phyloP scores from a whole-genome alignment of 352 stramenopile genomes.

The Phytopythium helicoides region DNA sequence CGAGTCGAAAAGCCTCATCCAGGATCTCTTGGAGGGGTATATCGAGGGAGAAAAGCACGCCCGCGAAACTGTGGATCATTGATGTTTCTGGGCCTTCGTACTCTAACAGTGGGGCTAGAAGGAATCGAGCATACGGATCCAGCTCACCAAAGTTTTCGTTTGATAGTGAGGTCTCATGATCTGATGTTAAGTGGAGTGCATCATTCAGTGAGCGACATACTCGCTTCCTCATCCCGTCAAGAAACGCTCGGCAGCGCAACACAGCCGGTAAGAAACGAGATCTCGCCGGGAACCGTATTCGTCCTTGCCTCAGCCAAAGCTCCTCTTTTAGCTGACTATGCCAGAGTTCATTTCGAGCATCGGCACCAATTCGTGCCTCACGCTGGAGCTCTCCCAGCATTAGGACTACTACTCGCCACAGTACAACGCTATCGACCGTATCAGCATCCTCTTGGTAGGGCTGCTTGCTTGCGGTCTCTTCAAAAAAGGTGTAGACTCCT shows the following conservation, averaged over 20 bases:
- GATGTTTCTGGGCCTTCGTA: conserved; percentile 38
- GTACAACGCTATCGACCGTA: conserved; percentile 9
- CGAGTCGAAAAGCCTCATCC: conserved; percentile 29
- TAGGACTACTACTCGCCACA: conserved; percentile 55
- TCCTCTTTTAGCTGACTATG: conserved; percentile 58
- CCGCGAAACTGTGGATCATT: conserved; percentile 56
- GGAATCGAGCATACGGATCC: conserved; percentile 40
- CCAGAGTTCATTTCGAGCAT: conserved; percentile 44
- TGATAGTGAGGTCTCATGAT: neutral
- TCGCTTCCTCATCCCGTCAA: conserved; percentile 59
- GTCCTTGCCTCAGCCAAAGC: conserved; percentile 51
- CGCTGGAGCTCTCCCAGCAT: conserved; percentile 51
- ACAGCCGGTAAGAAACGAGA: conserved; percentile 45
- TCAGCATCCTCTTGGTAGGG: neutral
- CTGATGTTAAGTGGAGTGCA: neutral
- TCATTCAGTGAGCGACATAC: conserved; percentile 12
- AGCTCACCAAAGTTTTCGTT: conserved; percentile 31
- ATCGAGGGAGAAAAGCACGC: conserved; percentile 51
- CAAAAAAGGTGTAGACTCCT: conserved; percentile 56
- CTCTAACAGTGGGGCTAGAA: conserved; percentile 49
- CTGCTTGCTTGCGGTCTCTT: conserved; percentile 1
- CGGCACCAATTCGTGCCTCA: conserved; percentile 26
- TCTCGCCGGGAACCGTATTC: conserved; percentile 42
- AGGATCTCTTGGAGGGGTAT: conserved; percentile 34
- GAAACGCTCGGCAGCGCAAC: conserved; percentile 42